Evolutionary conservation across 2,329 filamentous ascomycete species (phyloP).

Genomic region (Beauveria australis): DNA sequence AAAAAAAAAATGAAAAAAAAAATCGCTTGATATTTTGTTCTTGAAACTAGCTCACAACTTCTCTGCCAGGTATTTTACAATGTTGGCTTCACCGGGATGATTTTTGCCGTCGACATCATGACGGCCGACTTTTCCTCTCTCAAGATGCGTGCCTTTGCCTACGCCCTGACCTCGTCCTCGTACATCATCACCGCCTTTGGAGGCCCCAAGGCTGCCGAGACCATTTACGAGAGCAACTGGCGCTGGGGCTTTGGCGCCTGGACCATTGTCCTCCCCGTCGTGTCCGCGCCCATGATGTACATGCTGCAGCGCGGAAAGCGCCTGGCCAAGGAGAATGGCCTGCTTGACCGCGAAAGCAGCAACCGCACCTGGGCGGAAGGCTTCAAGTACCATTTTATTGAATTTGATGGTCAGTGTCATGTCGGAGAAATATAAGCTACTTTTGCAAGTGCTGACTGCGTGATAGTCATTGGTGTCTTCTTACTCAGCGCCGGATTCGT

Average conservation of each 20-base stretch:
- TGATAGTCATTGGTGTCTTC: constrained; percentile 34
- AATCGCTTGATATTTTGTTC: neutral
- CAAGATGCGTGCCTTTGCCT: constrained; percentile 24
- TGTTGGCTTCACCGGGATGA: constrained; percentile 33
- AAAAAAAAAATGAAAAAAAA: neutral
- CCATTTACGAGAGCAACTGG: constrained; percentile 20
- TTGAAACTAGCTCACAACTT: constrained; percentile 13
- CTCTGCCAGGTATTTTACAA: constrained; percentile 46
- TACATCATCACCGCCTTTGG: constrained; percentile 30
- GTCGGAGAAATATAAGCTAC: neutral
- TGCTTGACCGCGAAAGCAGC: constrained; percentile 8
- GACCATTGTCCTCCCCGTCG: constrained; percentile 47
- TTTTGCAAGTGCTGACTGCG: neutral
- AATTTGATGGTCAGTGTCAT: constrained; percentile 14
- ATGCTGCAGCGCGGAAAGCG: constrained; percentile 17
- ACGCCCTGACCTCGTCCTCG: constrained; percentile 24
- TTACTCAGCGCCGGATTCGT: constrained; percentile 39
- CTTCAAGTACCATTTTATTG: constrained; percentile 23
- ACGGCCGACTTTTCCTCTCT: constrained; percentile 24
- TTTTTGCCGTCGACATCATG: constrained; percentile 23
- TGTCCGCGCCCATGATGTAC: constrained; percentile 17
- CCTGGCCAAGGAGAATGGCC: constrained; percentile 17
- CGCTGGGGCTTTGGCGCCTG: constrained; percentile 43
- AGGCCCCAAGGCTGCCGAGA: constrained; percentile 18
- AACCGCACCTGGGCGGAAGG: constrained; percentile 35